Evolutionary conservation across 768 basidiomycete species (phyloP), one percentile per base, ranked within the genome.

Genomic region (Phaeolepiota aurea): DNA sequence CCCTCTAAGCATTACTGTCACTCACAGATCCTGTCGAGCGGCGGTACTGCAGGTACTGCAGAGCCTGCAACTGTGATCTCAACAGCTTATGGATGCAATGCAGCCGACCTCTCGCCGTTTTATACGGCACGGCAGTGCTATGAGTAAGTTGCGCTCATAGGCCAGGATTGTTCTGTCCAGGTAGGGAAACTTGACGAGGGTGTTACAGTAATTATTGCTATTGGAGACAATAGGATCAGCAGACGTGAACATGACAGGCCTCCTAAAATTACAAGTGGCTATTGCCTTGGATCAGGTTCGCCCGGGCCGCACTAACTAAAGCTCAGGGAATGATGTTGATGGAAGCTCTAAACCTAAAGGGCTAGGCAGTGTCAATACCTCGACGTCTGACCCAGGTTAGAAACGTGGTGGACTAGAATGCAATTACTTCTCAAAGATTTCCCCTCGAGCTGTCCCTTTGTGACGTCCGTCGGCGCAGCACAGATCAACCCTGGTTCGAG

Each of bases 101-200:
- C 69, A 45, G 67, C 62, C 2, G 59, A 61, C 37, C 54, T 68
- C 33, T 52, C 59, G 2, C 52, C 55, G 16, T 49, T 48, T 14
- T 70, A 66, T 42, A 52, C 62, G 28, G 50, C 59, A 4, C 49
- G 69, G 20, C 68, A 71, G 48, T 72, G 70, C 42, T 55, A 57
- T 12, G 69, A 71, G 55, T 69, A 36, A 53, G 55, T 47, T 37
- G 48, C 14, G 43, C 43, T 9, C 32, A 25, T 10, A 11, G 16
- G 30, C 16, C n/a, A 3, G 1, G 14, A 15, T 31, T 21, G n/a
- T 53, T 38, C n/a, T 28, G 2, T n/a, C 20, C 10, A 58, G 56
- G 35, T 64, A 63, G 76, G 68, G 0, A 63, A 68, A 44, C 69
- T 82, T 14, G 78, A 77, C 10, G 72, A 78, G 34, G 81, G 80